Base-by-base conservation (phyloP, 2,329 filamentous ascomycete genomes). In the Cordyceps cateniannulata region DNA sequence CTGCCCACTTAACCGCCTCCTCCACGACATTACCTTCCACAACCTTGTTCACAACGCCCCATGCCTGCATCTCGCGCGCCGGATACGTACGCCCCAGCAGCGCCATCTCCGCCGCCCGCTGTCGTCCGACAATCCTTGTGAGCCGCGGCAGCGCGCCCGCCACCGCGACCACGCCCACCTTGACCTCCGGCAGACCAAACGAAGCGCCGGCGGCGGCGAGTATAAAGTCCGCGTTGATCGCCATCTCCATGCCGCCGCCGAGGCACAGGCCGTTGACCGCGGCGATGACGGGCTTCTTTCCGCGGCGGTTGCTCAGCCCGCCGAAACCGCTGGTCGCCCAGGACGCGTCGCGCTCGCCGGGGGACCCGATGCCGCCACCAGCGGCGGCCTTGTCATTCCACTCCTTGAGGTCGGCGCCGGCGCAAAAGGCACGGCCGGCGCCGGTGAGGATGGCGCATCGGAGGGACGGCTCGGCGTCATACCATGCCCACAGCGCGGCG, bases 211-310 rank as follows among this genome's bases (percentile, higher is more conserved):
- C 69, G 2, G 79, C 75, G 3, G 89, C 88, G 35, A 93, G 72
- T 3, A 91, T 81, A 61, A 93, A 75, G 75, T 95, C 90, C 64
- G 82, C 83, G 72, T 91, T 91, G 53, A 88, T 76, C 14, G 85
- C 80, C 75, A 92, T 90, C 76, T 93, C 90, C 73, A 89, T 86
- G 1, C 89, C 90, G 58, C 89, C 90, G 40, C 90, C 90, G 50
- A 90, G 80, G 62, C 87, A 89, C 20, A 88, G 76, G 7, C 90
- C 90, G 68, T 92, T 90, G 22, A 93, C 87, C 1, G 89, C 90
- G 1, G 86, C 88, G 29, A 93, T 81, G 60, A 93, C 79, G 6
- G 90, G 90, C 69, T 93, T 93, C 72, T 84, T 85, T 52, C 88
- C 88, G 5, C 74, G 71, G 27, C 89, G 79, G 64, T 89, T 85